A percentile compares a stretch with the other conserved stretches of the same genome.
These are phyloP conservation scores for Calonectria pteridis DNA, from an alignment of 2,329 filamentous ascomycete species.

Conservation along the genomic window DNA sequence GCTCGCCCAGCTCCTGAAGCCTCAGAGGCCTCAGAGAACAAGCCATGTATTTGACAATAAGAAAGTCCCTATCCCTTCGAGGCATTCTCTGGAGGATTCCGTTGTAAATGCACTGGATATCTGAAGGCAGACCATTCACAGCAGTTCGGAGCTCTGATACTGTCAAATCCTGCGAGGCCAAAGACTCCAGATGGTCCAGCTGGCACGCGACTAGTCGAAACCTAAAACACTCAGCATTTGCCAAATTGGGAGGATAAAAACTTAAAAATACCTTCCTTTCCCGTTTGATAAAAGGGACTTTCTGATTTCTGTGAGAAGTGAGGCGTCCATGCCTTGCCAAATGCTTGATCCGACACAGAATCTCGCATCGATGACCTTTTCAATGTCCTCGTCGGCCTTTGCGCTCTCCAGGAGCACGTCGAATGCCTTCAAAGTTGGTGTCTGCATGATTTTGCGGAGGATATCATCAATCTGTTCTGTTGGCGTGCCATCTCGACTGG, in stretches of 20 bases:
- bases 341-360: background rate
- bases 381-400: background rate
- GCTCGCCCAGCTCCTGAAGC: background rate
- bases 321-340: background rate
- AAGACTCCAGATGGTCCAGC: background rate
- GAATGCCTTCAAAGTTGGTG: background rate
- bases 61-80: background rate
- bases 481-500: background rate
- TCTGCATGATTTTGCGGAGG: background rate
- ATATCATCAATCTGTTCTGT: background rate
- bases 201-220: background rate
- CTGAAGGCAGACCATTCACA: background rate
- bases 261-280: background rate
- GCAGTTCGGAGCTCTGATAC: background rate
- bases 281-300: background rate
- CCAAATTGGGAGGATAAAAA: background rate
- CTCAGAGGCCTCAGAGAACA: background rate
- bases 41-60: background rate
- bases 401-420: background rate
- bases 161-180: background rate
- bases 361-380: background rate
- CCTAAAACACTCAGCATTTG: background rate
- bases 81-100: background rate
- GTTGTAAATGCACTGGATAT: background rate
- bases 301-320: background rate